These are phyloP conservation scores for Puccinia hordei DNA, from an alignment of 1,284 basidiomycete species.

Conservation along the genomic window DNA sequence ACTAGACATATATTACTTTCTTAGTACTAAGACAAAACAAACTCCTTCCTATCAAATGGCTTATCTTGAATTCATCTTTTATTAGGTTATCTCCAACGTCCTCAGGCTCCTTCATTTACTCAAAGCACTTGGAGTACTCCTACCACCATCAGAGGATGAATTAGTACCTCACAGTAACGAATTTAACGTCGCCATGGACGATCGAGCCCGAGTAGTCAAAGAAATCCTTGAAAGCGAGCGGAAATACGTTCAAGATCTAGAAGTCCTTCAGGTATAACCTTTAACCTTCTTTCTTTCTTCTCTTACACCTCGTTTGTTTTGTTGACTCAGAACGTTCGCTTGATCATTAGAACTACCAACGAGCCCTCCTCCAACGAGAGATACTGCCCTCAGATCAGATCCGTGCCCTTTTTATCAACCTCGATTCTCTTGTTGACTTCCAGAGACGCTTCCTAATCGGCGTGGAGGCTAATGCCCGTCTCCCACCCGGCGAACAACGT, in stretches of 20 bases:
- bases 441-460: constrained; percentile 95
- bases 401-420: constrained; percentile 90
- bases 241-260: constrained; percentile 96
- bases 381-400: constrained; percentile 91
- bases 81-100: constrained; percentile 51
- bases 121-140: constrained; percentile 36
- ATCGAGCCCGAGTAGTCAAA: constrained; percentile 74
- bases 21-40: too few species aligned
- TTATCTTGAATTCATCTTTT: background rate
- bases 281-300: constrained; percentile 51
- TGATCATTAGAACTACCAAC: constrained; percentile 59
- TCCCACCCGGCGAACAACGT: constrained; percentile 66
- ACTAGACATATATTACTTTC: background rate
- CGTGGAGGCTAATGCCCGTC: constrained; percentile 81
- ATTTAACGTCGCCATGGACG: constrained; percentile 59
- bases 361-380: constrained; percentile 71
- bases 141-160: constrained; percentile 54
- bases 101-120: constrained; percentile 41
- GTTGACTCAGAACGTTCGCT: background rate
- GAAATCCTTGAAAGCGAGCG: constrained; percentile 93
- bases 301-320: background rate
- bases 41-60: background rate
- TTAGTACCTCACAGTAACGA: constrained; percentile 53
- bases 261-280: constrained; percentile 80
- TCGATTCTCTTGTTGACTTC: constrained; percentile 94